Evolutionary conservation across 2,329 filamentous ascomycete species (phyloP), one percentile per base, ranked within the genome.

Genomic region (Moelleriella libera): DNA sequence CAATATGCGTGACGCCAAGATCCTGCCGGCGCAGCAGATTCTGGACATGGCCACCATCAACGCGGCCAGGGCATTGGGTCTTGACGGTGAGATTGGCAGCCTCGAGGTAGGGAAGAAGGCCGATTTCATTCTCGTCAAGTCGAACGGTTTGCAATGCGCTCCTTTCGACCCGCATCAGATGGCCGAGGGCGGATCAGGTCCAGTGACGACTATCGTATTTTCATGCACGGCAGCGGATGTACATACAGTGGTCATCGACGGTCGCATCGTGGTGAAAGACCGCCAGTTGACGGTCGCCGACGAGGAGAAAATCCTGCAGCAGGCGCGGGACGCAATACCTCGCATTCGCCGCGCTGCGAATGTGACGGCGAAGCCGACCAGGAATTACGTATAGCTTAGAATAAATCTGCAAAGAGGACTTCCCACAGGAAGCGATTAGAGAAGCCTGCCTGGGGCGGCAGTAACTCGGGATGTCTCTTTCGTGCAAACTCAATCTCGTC

Each of bases 41-140:
- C 29, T 43, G 7, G 42, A 29, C 29, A 43, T 75, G 68, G 70
- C 70, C 0, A 75, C 72, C 0, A 70, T 74, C 50, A 67, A 71
- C 45, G 71, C 69, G 0, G 71, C 72, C 0, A 65, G 59, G 47
- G 71, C 71, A 0, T 53, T 75, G 30, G 70, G 71, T 0, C 51
- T 74, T 21, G 60, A 62, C 32, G 48, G 56, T 5, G 55, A 60
- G 4, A 61, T 69, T 28, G 67, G 66, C 0, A 67, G 63, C 42
- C 47, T 69, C 21, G 65, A 68, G 47, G 55, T 61, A 5, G 67
- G 66, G 5, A 69, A 70, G 59, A 69, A 66, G 54, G 68, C 68
- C 3, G 67, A 70, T 52, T 40, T 49, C 42, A 62, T 70, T 45
- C 61, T 65, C 37, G 10, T 51, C 31, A 46, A 41, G 6, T 14